These are phyloP conservation scores for Helotiales sp. DNA, from an alignment of 2,329 filamentous ascomycete genomes.

Conservation along the genomic window DNA sequence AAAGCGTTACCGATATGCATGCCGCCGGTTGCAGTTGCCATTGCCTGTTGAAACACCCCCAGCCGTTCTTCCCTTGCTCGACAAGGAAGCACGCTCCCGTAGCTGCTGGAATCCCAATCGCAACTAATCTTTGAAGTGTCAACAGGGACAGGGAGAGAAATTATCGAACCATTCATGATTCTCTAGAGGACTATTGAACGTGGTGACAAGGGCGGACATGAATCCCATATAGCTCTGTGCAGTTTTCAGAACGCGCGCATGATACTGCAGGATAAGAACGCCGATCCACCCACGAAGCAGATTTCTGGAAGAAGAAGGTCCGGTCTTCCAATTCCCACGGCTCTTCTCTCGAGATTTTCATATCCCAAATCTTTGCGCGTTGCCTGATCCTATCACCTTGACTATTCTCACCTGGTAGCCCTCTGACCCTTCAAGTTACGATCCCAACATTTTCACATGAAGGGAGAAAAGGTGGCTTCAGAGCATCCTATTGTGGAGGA, in stretches of 20 bases:
- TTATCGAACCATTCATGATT: background rate
- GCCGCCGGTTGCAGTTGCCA: background rate
- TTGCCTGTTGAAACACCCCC: background rate
- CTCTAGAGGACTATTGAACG: background rate
- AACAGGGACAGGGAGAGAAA: background rate
- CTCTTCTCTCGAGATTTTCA: background rate
- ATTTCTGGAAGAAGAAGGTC: background rate
- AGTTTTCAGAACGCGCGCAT: background rate
- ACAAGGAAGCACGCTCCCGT: background rate
- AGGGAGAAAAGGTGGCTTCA: background rate
- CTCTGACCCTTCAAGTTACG: background rate
- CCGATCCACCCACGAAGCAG: background rate
- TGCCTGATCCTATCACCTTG: background rate
- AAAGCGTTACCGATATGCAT: no score
- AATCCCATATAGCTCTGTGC: background rate
- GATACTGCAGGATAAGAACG: constrained; percentile 2
- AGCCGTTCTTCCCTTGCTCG: background rate
- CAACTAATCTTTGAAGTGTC: background rate
- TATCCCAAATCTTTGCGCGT: background rate
- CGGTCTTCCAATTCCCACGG: background rate
- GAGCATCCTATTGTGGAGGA: background rate
- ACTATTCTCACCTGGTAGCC: background rate
- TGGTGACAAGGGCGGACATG: background rate
- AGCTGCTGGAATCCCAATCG: background rate
- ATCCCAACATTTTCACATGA: background rate